Evolutionary conservation across 2,329 filamentous ascomycete genomes (phyloP), one percentile per base, ranked within the genome.

Genomic region (Thermothelomyces thermophilus): DNA sequence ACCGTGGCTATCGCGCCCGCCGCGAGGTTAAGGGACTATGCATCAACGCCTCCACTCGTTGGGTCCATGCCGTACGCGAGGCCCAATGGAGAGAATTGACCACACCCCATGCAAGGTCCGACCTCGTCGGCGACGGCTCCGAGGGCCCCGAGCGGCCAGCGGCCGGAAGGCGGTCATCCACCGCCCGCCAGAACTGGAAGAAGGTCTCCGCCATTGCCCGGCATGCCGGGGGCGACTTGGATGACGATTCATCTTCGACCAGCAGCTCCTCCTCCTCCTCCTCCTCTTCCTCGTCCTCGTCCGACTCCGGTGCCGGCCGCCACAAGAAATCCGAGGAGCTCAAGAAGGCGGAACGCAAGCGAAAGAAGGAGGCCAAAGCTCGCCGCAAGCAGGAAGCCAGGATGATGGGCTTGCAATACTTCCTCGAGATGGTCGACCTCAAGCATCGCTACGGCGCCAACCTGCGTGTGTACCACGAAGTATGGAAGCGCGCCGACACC

Each of bases 381-480:
- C 73, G 78, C 58, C 74, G 83, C 31, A 80, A 81, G 52, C 79
- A 82, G 58, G 80, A 79, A 5, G 83, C 87, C 1, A 87, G 84
- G 64, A 84, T 81, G 65, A 91, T 95, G 86, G 87, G 88, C 16
- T 66, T 94, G 31, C 84, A 87, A 62, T 95, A 95, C 63, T 95
- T 93, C 56, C 72, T 82, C 11, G 79, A 95, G 61, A 90, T 95
- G 85, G 83, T 91, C 7, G 87, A 93, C 64, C 70, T 83, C 41
- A 90, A 94, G 66, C 90, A 96, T 64, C 80, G 90, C 3, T 94
- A 95, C 62, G 90, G 90, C 3, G 85, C 83, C 47, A 94, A 93
- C 58, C 68, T 95, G 44, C 76, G 86, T 28, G 77, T 80, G 28
- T 96, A 95, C 60, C 90, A 96, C 62, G 79, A 82, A 52, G 81